A percentile compares a stretch with the other conserved stretches of the same genome.
Conservation (phyloP, 73 alveolate genomes). For the Blepharisma japonicum region DNA sequence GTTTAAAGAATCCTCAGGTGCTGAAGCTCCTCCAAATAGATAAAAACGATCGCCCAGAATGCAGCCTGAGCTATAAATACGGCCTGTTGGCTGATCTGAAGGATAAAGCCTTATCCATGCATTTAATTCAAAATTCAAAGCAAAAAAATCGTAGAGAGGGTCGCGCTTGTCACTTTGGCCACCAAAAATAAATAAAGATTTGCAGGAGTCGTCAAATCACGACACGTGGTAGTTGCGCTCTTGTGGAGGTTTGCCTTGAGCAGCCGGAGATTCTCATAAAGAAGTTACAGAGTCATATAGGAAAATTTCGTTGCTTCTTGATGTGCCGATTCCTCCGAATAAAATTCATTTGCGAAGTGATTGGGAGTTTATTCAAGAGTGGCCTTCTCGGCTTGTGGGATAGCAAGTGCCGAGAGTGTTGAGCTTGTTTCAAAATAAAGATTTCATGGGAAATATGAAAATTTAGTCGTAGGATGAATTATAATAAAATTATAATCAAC, state of each 20-base stretch:
- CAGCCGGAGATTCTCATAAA: neutral
- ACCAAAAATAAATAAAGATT: constrained; percentile 1
- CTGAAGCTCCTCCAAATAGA: constrained; percentile 19
- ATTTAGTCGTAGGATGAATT: too few species aligned
- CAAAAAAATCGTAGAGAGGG: neutral
- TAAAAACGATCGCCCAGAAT: constrained; percentile 1
- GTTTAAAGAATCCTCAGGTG: neutral
- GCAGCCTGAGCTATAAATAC: constrained; percentile 28
- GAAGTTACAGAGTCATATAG: neutral
- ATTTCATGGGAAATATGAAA: neutral
- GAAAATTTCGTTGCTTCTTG: neutral
- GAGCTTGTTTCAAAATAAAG: constrained; percentile 23
- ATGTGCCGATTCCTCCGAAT: constrained; percentile 11
- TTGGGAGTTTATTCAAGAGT: neutral
- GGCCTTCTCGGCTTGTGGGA: constrained; percentile 29
- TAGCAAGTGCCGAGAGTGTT: neutral
- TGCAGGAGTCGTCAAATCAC: neutral
- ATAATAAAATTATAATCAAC: too few species aligned
- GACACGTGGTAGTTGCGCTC: constrained; percentile 5
- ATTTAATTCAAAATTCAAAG: neutral
- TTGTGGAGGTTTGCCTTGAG: constrained; percentile 4
- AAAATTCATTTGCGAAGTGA: neutral
- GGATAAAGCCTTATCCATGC: constrained; percentile 24
- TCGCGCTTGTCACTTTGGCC: constrained; percentile 24
- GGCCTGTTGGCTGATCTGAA: constrained; percentile 15